phyloP scores from a whole-genome alignment of 192 early-diverging fungal genomes.

The Mortierella antarctica region DNA sequence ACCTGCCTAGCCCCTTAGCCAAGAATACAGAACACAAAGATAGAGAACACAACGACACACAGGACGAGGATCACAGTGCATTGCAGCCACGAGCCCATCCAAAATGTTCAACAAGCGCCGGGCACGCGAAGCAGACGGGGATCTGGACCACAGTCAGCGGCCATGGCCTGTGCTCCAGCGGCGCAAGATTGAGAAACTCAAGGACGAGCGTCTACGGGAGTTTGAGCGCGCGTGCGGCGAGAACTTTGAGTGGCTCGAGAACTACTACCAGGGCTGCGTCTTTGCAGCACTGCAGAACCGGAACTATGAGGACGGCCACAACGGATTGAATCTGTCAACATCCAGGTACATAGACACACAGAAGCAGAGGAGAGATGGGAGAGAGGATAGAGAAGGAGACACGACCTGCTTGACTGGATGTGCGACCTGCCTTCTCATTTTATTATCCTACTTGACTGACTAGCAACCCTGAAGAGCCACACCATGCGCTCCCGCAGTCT shows the following conservation, averaged over 20 bases:
- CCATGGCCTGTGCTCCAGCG: conserved; percentile 35
- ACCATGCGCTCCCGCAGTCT: too few relatives aligned
- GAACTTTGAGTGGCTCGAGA: conserved; percentile 46
- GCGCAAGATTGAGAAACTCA: conserved; percentile 32
- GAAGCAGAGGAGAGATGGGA: neutral
- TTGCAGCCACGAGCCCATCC: neutral
- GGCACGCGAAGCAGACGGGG: neutral
- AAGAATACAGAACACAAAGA: neutral
- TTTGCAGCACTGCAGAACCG: conserved; percentile 31
- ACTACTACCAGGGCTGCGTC: conserved; percentile 50
- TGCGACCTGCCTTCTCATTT: too few relatives aligned
- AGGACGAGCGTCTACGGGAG: conserved; percentile 24
- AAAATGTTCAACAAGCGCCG: conserved; percentile 16
- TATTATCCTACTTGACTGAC: too few relatives aligned
- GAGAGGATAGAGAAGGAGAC: too few relatives aligned
- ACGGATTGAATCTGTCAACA: neutral
- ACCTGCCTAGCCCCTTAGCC: neutral
- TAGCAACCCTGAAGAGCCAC: too few relatives aligned
- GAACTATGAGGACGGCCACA: conserved; percentile 1
- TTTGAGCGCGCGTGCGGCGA: conserved; percentile 28
- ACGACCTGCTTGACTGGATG: too few relatives aligned
- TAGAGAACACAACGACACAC: neutral
- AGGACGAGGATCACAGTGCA: neutral
- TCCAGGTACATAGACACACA: neutral
- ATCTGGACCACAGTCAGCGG: neutral